Conservation (phyloP, 805 yeast species). For the Metschnikowia cubensis region DNA sequence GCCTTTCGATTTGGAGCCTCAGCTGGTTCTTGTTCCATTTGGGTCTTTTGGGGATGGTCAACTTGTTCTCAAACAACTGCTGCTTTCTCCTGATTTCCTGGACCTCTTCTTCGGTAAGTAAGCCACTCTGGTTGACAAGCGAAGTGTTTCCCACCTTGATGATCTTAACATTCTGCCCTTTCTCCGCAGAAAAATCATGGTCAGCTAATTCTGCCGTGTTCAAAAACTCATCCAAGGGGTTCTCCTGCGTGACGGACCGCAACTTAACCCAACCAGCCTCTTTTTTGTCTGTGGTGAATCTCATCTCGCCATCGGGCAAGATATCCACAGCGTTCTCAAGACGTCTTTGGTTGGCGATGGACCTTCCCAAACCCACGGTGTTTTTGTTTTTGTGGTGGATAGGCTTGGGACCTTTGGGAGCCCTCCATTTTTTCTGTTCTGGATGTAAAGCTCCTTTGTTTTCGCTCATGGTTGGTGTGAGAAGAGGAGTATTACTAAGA, state of each 20-base stretch:
- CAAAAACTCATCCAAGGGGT: conserved; percentile 88
- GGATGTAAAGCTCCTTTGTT: conserved; percentile 44
- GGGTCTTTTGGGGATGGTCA: conserved; percentile 93
- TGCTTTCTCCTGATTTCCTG: conserved; percentile 57
- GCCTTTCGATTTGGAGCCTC: conserved; percentile 72
- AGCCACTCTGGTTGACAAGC: conserved; percentile 36
- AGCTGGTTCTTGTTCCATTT: conserved; percentile 72
- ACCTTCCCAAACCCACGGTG: conserved; percentile 78
- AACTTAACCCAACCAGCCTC: conserved; percentile 88
- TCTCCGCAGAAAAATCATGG: conserved; percentile 93
- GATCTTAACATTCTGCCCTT: conserved; percentile 75
- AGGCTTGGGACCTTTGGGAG: conserved; percentile 92
- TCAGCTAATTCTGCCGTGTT: conserved; percentile 95
- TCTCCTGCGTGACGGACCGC: conserved; percentile 92
- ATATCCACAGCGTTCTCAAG: conserved; percentile 65
- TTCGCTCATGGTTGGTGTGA: conserved; percentile 15
- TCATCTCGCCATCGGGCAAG: conserved; percentile 81
- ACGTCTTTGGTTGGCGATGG: conserved; percentile 70
- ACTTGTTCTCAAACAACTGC: conserved; percentile 59
- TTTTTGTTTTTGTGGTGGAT: conserved; percentile 80
- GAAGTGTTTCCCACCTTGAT: conserved; percentile 63
- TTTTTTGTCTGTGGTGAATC: conserved; percentile 81
- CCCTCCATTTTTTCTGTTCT: conserved; percentile 68
- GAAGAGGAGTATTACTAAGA: conserved; percentile 6
- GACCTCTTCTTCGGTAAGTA: conserved; percentile 66